Conservation (phyloP, 805 yeast genomes). For the Saccharomycopsis fibuligera region DNA sequence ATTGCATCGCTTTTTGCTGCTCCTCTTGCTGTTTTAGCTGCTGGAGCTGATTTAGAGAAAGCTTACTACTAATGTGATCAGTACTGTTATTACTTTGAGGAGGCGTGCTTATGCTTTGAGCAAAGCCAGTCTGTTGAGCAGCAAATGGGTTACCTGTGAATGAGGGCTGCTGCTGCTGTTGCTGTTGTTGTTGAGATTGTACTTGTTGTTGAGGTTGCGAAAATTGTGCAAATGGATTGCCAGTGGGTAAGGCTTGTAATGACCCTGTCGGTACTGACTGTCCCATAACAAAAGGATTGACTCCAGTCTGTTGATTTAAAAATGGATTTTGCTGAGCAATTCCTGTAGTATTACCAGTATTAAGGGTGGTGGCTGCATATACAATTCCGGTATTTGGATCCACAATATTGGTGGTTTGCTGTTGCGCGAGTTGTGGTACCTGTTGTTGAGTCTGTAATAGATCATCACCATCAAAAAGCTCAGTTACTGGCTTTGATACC, state of each 20-base stretch:
- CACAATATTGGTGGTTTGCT: conserved; percentile 4
- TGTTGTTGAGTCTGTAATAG: conserved; percentile 5
- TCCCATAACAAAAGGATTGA: conserved; percentile 5
- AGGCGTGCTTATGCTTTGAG: not conserved
- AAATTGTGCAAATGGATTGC: conserved; percentile 15
- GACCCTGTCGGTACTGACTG: not conserved
- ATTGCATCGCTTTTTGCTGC: too few species aligned
- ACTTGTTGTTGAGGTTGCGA: not conserved
- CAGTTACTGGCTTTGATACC: conserved; percentile 15
- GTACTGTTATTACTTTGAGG: not conserved
- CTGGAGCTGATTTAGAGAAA: conserved; percentile 10
- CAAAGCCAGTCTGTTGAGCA: conserved; percentile 13
- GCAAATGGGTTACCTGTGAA: conserved; percentile 25
- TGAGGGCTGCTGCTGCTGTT: not conserved
- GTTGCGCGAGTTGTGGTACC: too few species aligned
- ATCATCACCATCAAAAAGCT: conserved; percentile 20
- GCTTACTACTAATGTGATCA: conserved; percentile 1
- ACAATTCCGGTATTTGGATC: conserved; percentile 16
- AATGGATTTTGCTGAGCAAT: conserved; percentile 16
- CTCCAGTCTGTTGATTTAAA: conserved; percentile 4
- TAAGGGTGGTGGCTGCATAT: conserved; percentile 3
- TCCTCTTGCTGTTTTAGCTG: conserved; percentile 15
- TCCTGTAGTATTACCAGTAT: too few species aligned
- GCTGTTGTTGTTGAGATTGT: conserved; percentile 7
- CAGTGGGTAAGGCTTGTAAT: conserved; percentile 13